phyloP scores from a whole-genome alignment of 805 yeast species.

The Torulaspora delbrueckii region DNA sequence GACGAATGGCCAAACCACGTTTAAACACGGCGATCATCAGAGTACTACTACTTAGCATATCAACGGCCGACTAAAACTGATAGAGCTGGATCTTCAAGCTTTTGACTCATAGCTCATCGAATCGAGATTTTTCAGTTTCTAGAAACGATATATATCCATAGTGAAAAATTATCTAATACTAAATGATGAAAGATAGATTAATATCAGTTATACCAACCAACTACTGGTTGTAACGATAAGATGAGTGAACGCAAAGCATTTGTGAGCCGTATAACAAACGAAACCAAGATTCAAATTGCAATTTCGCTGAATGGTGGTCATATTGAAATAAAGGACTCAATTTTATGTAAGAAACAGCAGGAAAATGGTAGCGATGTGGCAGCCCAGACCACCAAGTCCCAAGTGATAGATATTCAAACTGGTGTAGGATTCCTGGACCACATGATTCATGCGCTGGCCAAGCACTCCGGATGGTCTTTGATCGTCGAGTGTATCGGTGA shows the following conservation, averaged over 20 bases:
- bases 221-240: not conserved
- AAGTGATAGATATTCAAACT: conserved; percentile 73
- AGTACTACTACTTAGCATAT: conserved; percentile 1
- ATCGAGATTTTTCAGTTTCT: not conserved
- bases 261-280: conserved; percentile 70
- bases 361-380: conserved; percentile 49
- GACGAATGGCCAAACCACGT: conserved; percentile 9
- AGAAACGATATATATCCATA: not conserved
- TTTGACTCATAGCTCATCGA: not conserved
- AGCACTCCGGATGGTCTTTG: conserved; percentile 94
- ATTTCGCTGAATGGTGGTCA: conserved; percentile 80
- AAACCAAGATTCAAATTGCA: conserved; percentile 86
- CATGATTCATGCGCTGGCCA: conserved; percentile 95
- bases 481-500: conserved; percentile 90
- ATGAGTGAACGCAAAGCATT: conserved; percentile 34
- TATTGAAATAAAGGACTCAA: conserved; percentile 57
- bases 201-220: not conserved
- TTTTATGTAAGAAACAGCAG: conserved; percentile 38
- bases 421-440: conserved; percentile 96
- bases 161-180: not conserved
- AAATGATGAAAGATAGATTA: not conserved
- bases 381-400: conserved; percentile 62
- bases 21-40: not conserved
- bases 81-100: no score
- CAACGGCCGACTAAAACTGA: not conserved